These are phyloP conservation scores for Fomitopsis pulvina DNA, from an alignment of 768 basidiomycete species.

Conservation along the genomic window DNA sequence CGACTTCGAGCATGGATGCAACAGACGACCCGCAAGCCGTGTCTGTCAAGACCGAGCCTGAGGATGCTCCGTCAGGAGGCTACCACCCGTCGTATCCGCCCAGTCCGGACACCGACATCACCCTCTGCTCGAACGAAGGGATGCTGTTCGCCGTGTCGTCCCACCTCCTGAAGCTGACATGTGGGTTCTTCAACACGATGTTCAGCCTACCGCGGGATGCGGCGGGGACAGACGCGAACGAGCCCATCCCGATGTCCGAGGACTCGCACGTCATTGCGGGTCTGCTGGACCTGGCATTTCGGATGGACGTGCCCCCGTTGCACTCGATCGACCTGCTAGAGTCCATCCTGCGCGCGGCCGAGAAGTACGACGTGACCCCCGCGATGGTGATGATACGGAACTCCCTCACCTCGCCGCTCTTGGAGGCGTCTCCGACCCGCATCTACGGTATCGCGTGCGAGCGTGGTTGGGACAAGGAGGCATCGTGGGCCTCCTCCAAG, in stretches of 20 bases:
- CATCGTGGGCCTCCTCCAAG: constrained; percentile 32
- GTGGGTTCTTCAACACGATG: constrained; percentile 24
- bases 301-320: constrained; percentile 34
- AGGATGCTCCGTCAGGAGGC: too few relatives aligned
- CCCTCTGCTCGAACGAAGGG: constrained; percentile 15
- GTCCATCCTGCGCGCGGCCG: constrained; percentile 32
- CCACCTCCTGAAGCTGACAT: constrained; percentile 16
- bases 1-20: too few relatives aligned
- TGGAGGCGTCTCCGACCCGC: constrained; percentile 34
- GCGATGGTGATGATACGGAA: constrained; percentile 37
- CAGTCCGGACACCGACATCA: constrained; percentile 9
- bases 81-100: neutral
- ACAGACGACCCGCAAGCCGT: too few relatives aligned
- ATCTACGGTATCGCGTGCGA: constrained; percentile 40
- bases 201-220: constrained; percentile 15
- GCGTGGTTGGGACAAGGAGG: constrained; percentile 40
- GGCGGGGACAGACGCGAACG: constrained; percentile 1
- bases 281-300: constrained; percentile 35
- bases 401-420: constrained; percentile 33
- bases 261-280: constrained; percentile 29
- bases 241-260: constrained; percentile 26
- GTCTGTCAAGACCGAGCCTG: too few relatives aligned
- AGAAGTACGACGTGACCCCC: constrained; percentile 41
- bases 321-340: constrained; percentile 37
- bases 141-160: constrained; percentile 19